A percentile compares a stretch with the other conserved stretches of the same genome.
Conservation (phyloP, 2,329 filamentous ascomycete genomes). For the Fusarium sp. region DNA sequence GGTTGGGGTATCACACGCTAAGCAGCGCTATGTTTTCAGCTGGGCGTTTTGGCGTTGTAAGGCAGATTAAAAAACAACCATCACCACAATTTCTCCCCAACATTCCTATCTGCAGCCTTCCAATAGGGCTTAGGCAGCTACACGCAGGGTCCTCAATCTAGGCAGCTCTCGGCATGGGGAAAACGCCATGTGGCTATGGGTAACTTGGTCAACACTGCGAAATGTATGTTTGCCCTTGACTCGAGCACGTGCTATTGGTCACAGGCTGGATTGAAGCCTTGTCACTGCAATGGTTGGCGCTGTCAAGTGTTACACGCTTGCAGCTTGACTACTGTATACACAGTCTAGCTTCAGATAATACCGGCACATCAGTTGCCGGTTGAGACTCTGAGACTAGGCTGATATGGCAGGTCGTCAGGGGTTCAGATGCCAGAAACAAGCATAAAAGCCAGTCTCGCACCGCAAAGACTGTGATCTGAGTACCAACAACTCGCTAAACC, state of each 20-base stretch:
- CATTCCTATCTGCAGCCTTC: neutral
- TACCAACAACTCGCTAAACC: neutral
- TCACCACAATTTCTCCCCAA: conserved; percentile 1
- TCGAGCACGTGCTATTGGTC: neutral
- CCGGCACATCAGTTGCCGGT: neutral
- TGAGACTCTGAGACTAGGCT: neutral
- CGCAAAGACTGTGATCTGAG: neutral
- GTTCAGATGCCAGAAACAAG: neutral
- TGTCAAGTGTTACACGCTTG: conserved; percentile 1
- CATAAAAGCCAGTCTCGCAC: conserved; percentile 20
- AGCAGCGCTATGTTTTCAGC: conserved; percentile 37
- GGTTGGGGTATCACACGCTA: conserved; percentile 19
- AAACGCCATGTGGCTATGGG: neutral
- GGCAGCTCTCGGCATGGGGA: neutral
- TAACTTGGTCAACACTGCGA: neutral
- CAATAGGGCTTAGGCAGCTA: neutral
- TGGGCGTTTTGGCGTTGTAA: conserved; percentile 32
- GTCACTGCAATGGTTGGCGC: neutral
- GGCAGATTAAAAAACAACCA: conserved; percentile 18
- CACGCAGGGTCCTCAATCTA: neutral
- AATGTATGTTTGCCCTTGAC: neutral
- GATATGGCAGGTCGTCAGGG: conserved; percentile 8
- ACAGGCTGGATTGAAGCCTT: neutral
- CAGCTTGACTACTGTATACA: neutral
- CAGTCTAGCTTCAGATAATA: neutral